Evolutionary conservation across 768 basidiomycete species (phyloP).

Genomic region (Dacryopinax primogenitus): DNA sequence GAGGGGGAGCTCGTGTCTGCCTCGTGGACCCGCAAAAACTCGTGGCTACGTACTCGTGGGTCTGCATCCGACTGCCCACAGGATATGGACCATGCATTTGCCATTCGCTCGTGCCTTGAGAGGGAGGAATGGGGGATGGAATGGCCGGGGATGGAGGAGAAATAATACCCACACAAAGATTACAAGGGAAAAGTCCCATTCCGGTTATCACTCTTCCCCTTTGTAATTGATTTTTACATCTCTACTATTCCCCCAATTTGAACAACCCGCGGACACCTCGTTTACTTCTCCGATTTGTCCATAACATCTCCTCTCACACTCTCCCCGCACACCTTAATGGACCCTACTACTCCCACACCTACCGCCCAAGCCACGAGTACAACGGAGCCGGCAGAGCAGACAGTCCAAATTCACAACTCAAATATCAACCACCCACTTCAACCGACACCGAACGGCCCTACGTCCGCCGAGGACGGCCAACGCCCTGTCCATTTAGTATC

Average conservation of each 20-base stretch:
- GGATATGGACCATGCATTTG: neutral
- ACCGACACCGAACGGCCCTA: neutral
- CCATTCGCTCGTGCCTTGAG: neutral
- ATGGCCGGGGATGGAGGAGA: conserved; percentile 15
- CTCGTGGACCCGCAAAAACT: neutral
- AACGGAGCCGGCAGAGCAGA: conserved; percentile 2
- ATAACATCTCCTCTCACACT: neutral
- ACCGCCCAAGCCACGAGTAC: conserved; percentile 5
- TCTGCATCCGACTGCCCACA: neutral
- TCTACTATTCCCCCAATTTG: neutral
- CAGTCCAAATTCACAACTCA: neutral
- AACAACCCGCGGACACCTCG: neutral
- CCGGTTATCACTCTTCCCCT: neutral
- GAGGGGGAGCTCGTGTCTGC: conserved; percentile 4
- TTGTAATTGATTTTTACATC: neutral
- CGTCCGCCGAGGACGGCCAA: neutral
- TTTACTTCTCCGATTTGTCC: neutral
- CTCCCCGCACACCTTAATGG: neutral
- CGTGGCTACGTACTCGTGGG: conserved; percentile 1
- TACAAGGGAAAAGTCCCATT: neutral
- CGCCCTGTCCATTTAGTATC: neutral
- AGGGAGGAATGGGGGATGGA: neutral
- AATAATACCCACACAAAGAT: conserved; percentile 12
- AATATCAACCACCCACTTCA: neutral
- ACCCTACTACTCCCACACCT: conserved; percentile 6